Evolutionary conservation across 345 rosid genomes (phyloP), one percentile per base, ranked within the genome.

Genomic region (Lumnitzera littorea): DNA sequence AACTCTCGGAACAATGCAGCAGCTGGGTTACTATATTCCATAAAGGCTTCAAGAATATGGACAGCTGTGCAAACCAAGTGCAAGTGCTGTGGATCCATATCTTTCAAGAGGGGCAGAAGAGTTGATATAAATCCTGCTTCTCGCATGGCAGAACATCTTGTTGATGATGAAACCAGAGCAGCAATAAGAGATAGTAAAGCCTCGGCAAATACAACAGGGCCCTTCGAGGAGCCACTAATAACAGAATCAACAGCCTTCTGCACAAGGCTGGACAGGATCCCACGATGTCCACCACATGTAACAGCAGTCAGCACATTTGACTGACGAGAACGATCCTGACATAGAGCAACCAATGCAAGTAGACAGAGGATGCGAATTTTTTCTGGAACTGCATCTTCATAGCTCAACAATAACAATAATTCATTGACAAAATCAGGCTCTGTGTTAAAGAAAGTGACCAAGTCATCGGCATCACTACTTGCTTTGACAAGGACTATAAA

Each of bases 381-480:
- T 78, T 92, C 96, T 53, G 91, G 96, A 66, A 89, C 85, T 46
- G 83, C 77, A 71, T 84, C 96, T 70, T 85, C 96, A 65, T 77
- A 73, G 76, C 96, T 85, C 80, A 89, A 75, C 61, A 92, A 69
- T 31, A 89, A 79, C 56, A 92, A 84, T 55, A 92, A 75, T 73
- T 92, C 98, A 66, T 84, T 82, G 53, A 92, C 84, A 79, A 92
- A 92, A 74, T 92, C 96, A 41, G 98, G 98, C 70, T 92, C 98
- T 10, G 87, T 78, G 72, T 82, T 84, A 62, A 89, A 92, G 76
- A 92, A 92, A 65, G 96, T 84, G 68, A 67, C 87, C 66, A 87
- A 68, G 67, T 87, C 89, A 78, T 87, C 91, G 46, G 82, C 72
- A 70, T 84, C 94, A 70, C 84, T 78, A 66, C 91, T 78, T 58